Percentiles rank a stretch among this genome's conserved stretches.
These are phyloP conservation scores for Colletotrichum chlorophyti DNA, from an alignment of 2,329 filamentous ascomycete species.

Conservation along the genomic window DNA sequence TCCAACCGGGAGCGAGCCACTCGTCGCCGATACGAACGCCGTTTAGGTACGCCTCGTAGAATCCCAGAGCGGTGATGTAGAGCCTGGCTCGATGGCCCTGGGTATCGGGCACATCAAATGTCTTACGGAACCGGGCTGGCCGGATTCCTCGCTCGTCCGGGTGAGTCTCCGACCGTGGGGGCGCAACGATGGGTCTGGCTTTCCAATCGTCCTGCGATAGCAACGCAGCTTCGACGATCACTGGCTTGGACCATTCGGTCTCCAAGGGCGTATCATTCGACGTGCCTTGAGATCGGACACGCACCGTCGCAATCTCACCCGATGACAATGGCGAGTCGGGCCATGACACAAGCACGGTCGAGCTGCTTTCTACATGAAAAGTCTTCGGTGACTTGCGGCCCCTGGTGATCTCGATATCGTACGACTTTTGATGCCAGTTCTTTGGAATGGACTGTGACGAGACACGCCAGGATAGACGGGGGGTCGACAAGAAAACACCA, in stretches of 20 bases:
- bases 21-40: slow-evolving; percentile 38
- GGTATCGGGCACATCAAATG: background rate
- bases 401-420: slow-evolving; percentile 29
- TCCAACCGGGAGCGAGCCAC: slow-evolving; percentile 50
- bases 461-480: slow-evolving; percentile 30
- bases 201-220: slow-evolving; percentile 6
- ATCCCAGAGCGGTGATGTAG: slow-evolving; percentile 44
- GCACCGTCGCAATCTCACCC: slow-evolving; percentile 35
- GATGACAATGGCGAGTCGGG: slow-evolving; percentile 32
- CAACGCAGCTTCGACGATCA: slow-evolving; percentile 12
- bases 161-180: background rate
- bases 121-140: slow-evolving; percentile 20
- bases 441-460: background rate
- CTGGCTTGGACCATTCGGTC: slow-evolving; percentile 11
- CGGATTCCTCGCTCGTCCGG: slow-evolving; percentile 11
- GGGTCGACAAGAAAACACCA: slow-evolving; percentile 19
- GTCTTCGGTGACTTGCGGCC: background rate
- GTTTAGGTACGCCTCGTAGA: slow-evolving; percentile 47
- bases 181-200: slow-evolving; percentile 12
- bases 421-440: slow-evolving; percentile 28
- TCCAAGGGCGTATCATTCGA: background rate
- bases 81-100: slow-evolving; percentile 33
- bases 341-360: slow-evolving; percentile 26
- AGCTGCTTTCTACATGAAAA: slow-evolving; percentile 5
- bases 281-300: slow-evolving; percentile 36